phyloP scores from a whole-genome alignment of 202 grass and related monocot species.

The Alloteropsis angusta region DNA sequence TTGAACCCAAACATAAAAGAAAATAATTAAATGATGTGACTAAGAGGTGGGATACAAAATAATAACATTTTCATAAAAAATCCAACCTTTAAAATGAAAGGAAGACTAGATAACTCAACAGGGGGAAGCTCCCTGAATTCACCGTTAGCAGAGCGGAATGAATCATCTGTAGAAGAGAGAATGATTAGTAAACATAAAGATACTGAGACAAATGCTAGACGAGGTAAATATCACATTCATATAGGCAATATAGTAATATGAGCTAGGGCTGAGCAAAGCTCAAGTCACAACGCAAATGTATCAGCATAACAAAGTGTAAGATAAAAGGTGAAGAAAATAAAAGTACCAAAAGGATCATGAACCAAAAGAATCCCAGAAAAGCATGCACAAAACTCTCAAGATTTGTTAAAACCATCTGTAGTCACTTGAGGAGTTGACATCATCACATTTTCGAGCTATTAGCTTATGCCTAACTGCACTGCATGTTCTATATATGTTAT shows the following conservation, averaged over 20 bases:
- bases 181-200: conserved; percentile 13
- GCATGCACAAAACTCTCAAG: background rate
- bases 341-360: background rate
- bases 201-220: background rate
- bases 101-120: conserved; percentile 81
- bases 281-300: background rate
- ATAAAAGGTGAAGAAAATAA: background rate
- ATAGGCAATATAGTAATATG: conserved; percentile 1
- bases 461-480: background rate
- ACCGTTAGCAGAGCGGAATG: conserved; percentile 58
- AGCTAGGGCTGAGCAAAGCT: background rate
- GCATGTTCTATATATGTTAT: too few relatives aligned
- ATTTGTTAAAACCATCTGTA: background rate
- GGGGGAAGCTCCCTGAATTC: conserved; percentile 91
- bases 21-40: background rate
- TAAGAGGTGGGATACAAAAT: background rate
- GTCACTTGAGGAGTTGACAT: background rate
- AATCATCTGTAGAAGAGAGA: conserved; percentile 54
- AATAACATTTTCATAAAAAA: conserved; percentile 18
- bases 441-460: background rate
- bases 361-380: background rate
- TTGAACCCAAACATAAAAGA: conserved; percentile 9
- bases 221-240: background rate
- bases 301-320: background rate
- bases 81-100: conserved; percentile 85